phyloP scores from a whole-genome alignment of 257 asterid genomes.

The Leonotis leonurus region DNA sequence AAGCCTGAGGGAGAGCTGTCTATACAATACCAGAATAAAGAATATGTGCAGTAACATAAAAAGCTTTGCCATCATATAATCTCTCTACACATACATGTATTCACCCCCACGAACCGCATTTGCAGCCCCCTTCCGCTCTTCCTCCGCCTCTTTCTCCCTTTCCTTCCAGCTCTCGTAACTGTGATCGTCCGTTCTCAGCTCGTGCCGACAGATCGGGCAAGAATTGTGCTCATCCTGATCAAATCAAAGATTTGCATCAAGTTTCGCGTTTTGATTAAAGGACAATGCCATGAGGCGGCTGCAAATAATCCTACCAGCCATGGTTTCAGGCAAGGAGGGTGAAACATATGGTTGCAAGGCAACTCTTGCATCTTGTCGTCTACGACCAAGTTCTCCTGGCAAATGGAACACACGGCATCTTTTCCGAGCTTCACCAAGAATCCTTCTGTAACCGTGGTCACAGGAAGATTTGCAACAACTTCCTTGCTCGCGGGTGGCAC shows the following conservation, averaged over 20 bases:
- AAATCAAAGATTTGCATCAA: too few relatives aligned
- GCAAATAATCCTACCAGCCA: constrained; percentile 92
- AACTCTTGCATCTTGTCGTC: constrained; percentile 85
- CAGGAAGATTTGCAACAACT: constrained; percentile 91
- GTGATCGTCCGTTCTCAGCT: constrained; percentile 87
- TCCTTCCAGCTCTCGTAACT: constrained; percentile 90
- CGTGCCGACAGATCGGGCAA: constrained; percentile 93
- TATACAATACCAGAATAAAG: background rate
- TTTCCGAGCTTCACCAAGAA: constrained; percentile 54
- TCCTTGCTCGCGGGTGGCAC: constrained; percentile 95
- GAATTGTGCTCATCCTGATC: constrained; percentile 95
- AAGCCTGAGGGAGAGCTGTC: too few relatives aligned
- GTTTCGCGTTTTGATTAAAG: background rate
- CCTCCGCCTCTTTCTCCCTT: constrained; percentile 90
- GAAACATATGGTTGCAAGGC: constrained; percentile 90
- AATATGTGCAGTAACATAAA: too few relatives aligned
- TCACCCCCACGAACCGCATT: constrained; percentile 95
- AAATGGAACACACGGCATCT: constrained; percentile 82
- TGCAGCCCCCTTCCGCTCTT: constrained; percentile 94
- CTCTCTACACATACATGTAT: constrained; percentile 76
- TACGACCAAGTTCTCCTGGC: constrained; percentile 68
- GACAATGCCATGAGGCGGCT: background rate
- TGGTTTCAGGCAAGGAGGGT: constrained; percentile 96
- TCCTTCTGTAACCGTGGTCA: constrained; percentile 53
- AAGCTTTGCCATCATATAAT: too few relatives aligned